Evolutionary conservation across 129 eudicot species (phyloP).

Genomic region (Lonicera japonica): DNA sequence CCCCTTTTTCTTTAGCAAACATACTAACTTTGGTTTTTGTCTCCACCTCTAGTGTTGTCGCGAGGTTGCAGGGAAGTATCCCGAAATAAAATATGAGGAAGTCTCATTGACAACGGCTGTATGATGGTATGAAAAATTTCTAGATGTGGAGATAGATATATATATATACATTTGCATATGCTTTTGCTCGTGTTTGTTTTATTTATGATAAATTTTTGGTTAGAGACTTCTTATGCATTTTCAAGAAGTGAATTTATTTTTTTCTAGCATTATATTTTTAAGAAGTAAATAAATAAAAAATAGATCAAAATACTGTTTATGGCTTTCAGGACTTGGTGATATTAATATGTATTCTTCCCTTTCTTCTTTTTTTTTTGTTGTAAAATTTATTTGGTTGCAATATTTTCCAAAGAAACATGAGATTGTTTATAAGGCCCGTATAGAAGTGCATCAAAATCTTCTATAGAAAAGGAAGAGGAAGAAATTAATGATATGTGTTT

Average conservation of each 20-base stretch:
- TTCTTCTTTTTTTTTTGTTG: background rate
- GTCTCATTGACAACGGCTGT: constrained; percentile 93
- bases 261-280: background rate
- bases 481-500: constrained; percentile 3
- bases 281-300: background rate
- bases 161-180: no score
- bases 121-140: constrained; percentile 67
- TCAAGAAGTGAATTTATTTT: background rate
- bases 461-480: background rate
- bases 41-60: constrained; percentile 69
- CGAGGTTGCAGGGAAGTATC: constrained; percentile 97
- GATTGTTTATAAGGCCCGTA: background rate
- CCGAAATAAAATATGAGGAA: constrained; percentile 92
- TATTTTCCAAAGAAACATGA: background rate
- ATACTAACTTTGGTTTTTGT: constrained; percentile 11
- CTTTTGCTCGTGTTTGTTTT: no score
- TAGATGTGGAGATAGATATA: no score
- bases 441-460: constrained; percentile 1
- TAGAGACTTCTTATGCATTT: background rate
- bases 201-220: no score
- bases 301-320: no score
- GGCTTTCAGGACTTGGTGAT: background rate
- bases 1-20: background rate
- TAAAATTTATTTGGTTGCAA: background rate
- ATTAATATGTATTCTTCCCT: background rate